Percentiles rank a stretch among this genome's conserved stretches.
Evolutionary conservation across 768 basidiomycete genomes (phyloP).

Genomic region (Cubamyces lactineus): DNA sequence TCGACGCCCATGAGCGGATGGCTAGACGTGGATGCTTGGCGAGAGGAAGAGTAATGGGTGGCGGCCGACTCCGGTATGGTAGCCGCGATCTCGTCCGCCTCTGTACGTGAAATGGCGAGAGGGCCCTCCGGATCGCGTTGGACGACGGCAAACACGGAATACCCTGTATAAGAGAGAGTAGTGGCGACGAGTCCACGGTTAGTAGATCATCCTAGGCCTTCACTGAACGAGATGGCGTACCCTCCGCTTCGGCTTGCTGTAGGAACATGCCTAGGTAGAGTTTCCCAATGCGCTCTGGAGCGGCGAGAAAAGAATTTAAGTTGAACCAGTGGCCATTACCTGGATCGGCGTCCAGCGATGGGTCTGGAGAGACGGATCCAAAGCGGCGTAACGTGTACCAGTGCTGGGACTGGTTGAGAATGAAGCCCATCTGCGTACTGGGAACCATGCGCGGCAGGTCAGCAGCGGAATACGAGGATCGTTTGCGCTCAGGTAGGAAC

Average conservation of each 20-base stretch:
- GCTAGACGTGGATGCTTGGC: conserved; percentile 17
- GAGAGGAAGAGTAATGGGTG: conserved; percentile 12
- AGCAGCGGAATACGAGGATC: not conserved
- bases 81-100: conserved; percentile 72
- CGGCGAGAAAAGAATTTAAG: conserved; percentile 71
- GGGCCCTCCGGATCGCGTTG: conserved; percentile 59
- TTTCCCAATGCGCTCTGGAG: conserved; percentile 83
- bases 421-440: conserved; percentile 84
- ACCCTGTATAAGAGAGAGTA: conserved; percentile 50
- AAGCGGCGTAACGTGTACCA: conserved; percentile 91
- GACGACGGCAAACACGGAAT: conserved; percentile 78
- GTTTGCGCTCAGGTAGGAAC: conserved; percentile 25
- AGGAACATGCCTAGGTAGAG: conserved; percentile 85
- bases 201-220: conserved; percentile 15
- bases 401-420: conserved; percentile 84
- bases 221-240: conserved; percentile 40
- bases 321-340: conserved; percentile 85
- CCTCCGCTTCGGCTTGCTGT: conserved; percentile 85
- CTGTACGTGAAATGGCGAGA: conserved; percentile 61
- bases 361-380: conserved; percentile 48
- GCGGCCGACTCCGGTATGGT: conserved; percentile 54
- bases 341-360: conserved; percentile 45
- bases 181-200: not conserved
- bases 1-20: conserved; percentile 28
- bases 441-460: not conserved